Conservation (phyloP, 2,329 filamentous ascomycete species). For the Periconia sp. region DNA sequence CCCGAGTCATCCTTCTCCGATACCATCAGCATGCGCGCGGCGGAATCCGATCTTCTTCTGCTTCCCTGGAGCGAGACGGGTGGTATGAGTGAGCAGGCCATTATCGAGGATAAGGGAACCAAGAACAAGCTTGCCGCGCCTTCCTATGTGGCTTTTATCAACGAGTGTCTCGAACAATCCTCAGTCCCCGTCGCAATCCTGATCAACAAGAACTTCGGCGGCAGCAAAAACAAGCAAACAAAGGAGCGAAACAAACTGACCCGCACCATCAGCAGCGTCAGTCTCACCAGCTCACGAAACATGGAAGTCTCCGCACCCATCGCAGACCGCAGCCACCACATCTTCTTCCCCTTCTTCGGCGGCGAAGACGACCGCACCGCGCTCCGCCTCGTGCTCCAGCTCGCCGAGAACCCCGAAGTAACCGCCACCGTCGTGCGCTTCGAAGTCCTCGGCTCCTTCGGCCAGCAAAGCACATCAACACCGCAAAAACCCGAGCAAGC, state of each 20-base stretch:
- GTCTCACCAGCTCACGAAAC: slow-evolving; percentile 60
- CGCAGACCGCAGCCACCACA: slow-evolving; percentile 72
- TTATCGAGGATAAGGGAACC: slow-evolving; percentile 51
- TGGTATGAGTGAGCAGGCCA: slow-evolving; percentile 67
- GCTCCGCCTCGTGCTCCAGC: slow-evolving; percentile 77
- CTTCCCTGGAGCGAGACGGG: slow-evolving; percentile 90
- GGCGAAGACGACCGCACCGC: slow-evolving; percentile 80
- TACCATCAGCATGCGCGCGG: slow-evolving; percentile 67
- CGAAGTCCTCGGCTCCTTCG: slow-evolving; percentile 30
- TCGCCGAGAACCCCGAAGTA: slow-evolving; percentile 76
- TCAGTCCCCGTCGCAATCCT: slow-evolving; percentile 74
- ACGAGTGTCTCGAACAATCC: slow-evolving; percentile 63
- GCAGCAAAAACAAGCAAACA: slow-evolving; percentile 43
- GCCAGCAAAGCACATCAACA: slow-evolving; percentile 14
- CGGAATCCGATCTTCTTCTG: slow-evolving; percentile 67
- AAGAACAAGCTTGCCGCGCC: slow-evolving; percentile 62
- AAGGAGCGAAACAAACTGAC: slow-evolving; percentile 24
- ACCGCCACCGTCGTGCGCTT: slow-evolving; percentile 75
- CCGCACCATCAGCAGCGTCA: slow-evolving; percentile 34
- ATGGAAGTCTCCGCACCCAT: slow-evolving; percentile 58
- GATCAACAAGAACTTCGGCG: slow-evolving; percentile 71
- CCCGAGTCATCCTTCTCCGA: slow-evolving; percentile 79
- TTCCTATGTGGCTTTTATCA: slow-evolving; percentile 74
- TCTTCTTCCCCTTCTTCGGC: slow-evolving; percentile 87
- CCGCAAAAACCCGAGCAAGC: slow-evolving; percentile 19